These are phyloP conservation scores for Myriosclerotinia scirpicola DNA, from an alignment of 2,329 filamentous ascomycete species.

Conservation along the genomic window DNA sequence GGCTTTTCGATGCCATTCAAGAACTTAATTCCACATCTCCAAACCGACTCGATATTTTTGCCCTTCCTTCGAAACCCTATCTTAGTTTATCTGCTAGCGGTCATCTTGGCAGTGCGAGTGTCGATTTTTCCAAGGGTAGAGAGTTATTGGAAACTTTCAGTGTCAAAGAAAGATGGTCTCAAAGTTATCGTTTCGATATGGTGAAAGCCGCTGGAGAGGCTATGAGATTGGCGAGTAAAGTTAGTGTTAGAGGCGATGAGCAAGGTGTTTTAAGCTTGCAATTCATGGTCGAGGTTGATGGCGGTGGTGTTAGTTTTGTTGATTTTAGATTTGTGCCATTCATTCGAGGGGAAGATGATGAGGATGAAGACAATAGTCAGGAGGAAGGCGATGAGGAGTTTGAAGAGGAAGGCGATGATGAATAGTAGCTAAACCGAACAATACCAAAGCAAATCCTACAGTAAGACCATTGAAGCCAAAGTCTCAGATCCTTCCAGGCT, in stretches of 20 bases:
- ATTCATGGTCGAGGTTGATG: slow-evolving; percentile 90
- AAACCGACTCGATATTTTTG: slow-evolving; percentile 71
- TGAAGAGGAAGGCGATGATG: slow-evolving; percentile 16
- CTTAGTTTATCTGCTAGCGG: slow-evolving; percentile 70
- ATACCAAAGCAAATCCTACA: background rate
- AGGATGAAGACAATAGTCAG: slow-evolving; percentile 46
- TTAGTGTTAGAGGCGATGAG: slow-evolving; percentile 82
- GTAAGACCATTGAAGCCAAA: too few relatives aligned
- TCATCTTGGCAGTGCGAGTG: slow-evolving; percentile 60
- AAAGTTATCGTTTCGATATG: slow-evolving; percentile 84
- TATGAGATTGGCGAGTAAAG: slow-evolving; percentile 92
- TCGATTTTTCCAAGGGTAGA: slow-evolving; percentile 64
- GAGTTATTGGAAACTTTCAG: slow-evolving; percentile 74
- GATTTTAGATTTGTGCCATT: slow-evolving; percentile 83
- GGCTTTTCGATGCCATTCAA: slow-evolving; percentile 68
- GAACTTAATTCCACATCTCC: slow-evolving; percentile 62
- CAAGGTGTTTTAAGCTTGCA: slow-evolving; percentile 92
- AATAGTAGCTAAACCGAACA: background rate
- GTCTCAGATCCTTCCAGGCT: background rate
- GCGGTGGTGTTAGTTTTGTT: slow-evolving; percentile 67
- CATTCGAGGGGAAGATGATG: slow-evolving; percentile 58
- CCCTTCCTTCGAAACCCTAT: slow-evolving; percentile 60
- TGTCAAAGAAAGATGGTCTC: slow-evolving; percentile 58
- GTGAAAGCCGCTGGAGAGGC: slow-evolving; percentile 83
- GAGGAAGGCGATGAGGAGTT: slow-evolving; percentile 41